These are phyloP conservation scores for Mortierella sp. DNA, from an alignment of 371 early-diverging fungal species.

Conservation along the genomic window DNA sequence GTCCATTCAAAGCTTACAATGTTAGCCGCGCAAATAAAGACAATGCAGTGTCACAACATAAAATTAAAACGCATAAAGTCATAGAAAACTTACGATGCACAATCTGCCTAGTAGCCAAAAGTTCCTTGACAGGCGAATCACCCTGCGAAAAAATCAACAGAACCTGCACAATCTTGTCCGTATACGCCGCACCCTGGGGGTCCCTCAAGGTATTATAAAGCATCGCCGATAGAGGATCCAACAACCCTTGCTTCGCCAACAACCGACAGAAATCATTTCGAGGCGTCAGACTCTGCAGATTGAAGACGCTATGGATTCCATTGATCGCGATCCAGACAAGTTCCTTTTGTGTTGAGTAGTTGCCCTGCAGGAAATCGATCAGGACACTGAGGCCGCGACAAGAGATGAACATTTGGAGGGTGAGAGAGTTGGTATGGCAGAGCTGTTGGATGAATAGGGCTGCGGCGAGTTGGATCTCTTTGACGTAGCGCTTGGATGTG, in stretches of 20 bases:
- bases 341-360: constrained; percentile 61
- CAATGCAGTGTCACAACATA: neutral
- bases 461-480: constrained; percentile 60
- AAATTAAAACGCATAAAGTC: neutral
- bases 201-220: constrained; percentile 59
- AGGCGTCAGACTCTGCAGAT: constrained; percentile 67
- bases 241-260: constrained; percentile 64
- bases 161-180: constrained; percentile 62
- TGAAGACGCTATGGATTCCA: constrained; percentile 65
- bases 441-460: constrained; percentile 64
- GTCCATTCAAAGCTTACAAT: neutral
- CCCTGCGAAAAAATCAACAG: constrained; percentile 67
- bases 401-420: constrained; percentile 70
- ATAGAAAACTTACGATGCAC: constrained; percentile 37
- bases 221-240: constrained; percentile 61
- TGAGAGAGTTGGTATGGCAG: constrained; percentile 60
- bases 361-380: constrained; percentile 62
- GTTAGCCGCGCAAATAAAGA: neutral
- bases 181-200: constrained; percentile 49
- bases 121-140: constrained; percentile 65
- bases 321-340: constrained; percentile 68
- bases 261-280: constrained; percentile 70
- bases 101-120: constrained; percentile 58
- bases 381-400: constrained; percentile 66
- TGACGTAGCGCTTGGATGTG: constrained; percentile 51